phyloP scores from a whole-genome alignment of 495 filamentous ascomycete species.

The Xylaria curta region DNA sequence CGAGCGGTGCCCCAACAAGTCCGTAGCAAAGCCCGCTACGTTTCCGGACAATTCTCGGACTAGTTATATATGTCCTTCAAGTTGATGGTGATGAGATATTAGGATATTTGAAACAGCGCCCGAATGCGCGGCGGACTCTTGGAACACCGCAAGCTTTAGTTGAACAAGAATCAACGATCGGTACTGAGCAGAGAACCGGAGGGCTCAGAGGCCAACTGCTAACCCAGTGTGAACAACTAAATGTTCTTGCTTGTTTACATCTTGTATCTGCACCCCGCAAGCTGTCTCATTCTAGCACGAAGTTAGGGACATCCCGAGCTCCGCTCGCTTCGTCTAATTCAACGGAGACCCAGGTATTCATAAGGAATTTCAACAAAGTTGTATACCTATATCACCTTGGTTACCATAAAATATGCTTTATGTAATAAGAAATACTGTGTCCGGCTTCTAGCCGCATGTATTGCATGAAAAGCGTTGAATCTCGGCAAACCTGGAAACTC shows the following conservation, averaged over 20 bases:
- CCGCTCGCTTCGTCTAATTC: background rate
- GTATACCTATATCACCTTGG: background rate
- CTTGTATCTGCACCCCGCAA: background rate
- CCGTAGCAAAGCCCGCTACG: background rate
- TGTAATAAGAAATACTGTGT: background rate
- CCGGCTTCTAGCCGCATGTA: background rate
- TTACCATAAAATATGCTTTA: background rate
- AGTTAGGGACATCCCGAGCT: background rate
- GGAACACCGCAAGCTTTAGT: background rate
- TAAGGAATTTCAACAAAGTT: background rate
- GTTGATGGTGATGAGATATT: background rate
- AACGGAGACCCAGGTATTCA: background rate
- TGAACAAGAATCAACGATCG: background rate
- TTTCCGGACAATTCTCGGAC: background rate
- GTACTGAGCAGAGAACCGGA: background rate
- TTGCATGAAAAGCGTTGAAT: background rate
- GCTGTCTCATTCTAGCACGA: background rate
- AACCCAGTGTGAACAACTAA: background rate
- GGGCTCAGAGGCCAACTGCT: background rate
- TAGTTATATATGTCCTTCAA: background rate
- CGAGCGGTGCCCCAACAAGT: background rate
- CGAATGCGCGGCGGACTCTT: background rate
- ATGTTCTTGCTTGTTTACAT: background rate
- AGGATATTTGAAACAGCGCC: background rate
- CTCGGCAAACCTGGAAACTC: background rate